Conservation (phyloP, 2,329 filamentous ascomycete species). For the Blastomyces silverae region DNA sequence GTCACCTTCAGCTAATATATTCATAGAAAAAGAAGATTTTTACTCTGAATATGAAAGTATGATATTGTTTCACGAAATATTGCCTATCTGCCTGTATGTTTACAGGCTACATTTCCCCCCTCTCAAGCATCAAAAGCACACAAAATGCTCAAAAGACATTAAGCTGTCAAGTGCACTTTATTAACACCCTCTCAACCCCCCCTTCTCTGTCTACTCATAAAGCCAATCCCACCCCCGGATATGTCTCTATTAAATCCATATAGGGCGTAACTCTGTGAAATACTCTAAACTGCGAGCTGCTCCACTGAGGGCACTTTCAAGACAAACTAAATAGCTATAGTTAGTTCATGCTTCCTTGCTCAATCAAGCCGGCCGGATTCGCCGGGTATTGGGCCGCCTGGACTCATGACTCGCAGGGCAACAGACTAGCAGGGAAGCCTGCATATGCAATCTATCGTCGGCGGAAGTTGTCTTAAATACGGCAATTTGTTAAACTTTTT, state of each 20-base stretch:
- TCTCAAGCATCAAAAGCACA: neutral
- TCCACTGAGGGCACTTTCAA: neutral
- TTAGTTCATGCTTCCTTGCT: neutral
- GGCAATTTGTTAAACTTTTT: neutral
- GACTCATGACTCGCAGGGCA: neutral
- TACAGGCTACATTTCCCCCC: neutral
- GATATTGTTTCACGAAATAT: neutral
- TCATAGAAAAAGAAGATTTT: neutral
- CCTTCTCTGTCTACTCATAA: neutral
- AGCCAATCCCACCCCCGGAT: neutral
- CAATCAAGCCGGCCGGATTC: neutral
- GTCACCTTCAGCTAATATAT: neutral
- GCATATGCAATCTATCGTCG: neutral
- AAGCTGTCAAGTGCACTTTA: conserved; percentile 3
- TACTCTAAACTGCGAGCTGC: neutral
- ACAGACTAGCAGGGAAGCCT: neutral
- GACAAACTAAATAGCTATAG: neutral
- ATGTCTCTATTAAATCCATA: neutral
- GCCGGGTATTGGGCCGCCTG: neutral
- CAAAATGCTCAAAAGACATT: neutral
- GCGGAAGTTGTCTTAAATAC: neutral
- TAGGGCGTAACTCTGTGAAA: neutral
- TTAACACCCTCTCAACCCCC: too few relatives aligned
- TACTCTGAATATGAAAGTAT: neutral
- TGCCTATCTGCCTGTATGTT: neutral